Evolutionary conservation across 192 early-diverging fungal genomes (phyloP).

Genomic region (Rhizophagus sp.): DNA sequence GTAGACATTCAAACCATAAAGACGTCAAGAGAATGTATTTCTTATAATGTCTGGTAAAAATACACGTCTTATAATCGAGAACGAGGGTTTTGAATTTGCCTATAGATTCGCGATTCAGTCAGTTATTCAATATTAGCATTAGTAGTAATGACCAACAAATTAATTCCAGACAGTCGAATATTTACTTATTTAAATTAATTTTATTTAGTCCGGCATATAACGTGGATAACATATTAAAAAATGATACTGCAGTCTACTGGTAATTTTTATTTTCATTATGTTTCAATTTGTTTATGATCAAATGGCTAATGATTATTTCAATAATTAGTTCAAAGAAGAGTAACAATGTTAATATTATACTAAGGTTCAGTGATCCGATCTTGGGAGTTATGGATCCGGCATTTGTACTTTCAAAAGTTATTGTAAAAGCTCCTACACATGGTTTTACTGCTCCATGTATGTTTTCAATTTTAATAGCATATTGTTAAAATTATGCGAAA

Average conservation of each 20-base stretch:
- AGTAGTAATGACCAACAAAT: neutral
- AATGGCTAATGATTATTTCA: neutral
- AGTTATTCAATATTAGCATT: neutral
- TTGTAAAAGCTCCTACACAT: slow-evolving; percentile 48
- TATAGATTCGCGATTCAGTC: no score
- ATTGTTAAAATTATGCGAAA: neutral
- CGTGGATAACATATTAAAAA: slow-evolving; percentile 47
- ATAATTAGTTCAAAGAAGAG: slow-evolving; percentile 36
- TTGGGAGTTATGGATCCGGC: slow-evolving; percentile 21
- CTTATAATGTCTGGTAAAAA: no score
- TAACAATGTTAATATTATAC: slow-evolving; percentile 43
- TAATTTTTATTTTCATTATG: slow-evolving; percentile 2
- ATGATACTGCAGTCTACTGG: slow-evolving; percentile 51
- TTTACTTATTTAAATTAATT: neutral
- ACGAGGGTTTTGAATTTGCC: no score
- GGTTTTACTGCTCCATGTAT: slow-evolving; percentile 58
- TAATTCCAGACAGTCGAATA: neutral
- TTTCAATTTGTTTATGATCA: neutral
- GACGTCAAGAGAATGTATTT: neutral
- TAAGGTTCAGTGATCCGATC: slow-evolving; percentile 35
- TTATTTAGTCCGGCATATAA: slow-evolving; percentile 33
- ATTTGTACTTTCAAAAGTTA: slow-evolving; percentile 48
- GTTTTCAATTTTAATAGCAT: neutral
- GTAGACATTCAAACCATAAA: neutral
- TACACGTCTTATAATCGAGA: no score